Evolutionary conservation across 2,329 filamentous ascomycete species (phyloP), one percentile per base, ranked within the genome.

Genomic region (Sordariomycetes sp.): DNA sequence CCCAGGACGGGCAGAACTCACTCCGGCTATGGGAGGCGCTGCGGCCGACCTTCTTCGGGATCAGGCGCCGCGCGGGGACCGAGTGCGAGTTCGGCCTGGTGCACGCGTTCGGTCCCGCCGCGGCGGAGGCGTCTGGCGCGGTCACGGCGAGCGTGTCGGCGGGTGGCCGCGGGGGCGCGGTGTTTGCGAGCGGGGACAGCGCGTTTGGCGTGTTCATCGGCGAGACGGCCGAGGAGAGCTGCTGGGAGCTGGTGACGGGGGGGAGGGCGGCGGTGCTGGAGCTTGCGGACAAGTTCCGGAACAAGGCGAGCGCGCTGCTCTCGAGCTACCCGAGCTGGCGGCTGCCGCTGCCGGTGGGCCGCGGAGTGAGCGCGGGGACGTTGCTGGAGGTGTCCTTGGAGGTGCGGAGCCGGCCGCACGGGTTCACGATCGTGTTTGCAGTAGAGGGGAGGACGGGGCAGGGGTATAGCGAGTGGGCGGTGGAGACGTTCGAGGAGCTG

Each of bases 1-100:
- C n/a, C n/a, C n/a, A 54, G 10, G 48, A 53, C 7, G 35, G 7
- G 14, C 35, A 37, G 35, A 14, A 37, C 35, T 37, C 35, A 10
- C n/a, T 53, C 7, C 2, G 28, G 3, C 25, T 53, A 1, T 53
- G 56, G 56, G 34, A 28, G 24, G n/a, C 25, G 12, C 25, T 40
- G 22, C 18, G 35, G n/a, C 50, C 56, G 8, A 58, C 56, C 16
- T 53, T 53, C 43, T 58, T 58, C 28, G 50, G 50, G 4, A 53
- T 58, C 35, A 28, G 50, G 32, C 46, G 48, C 24, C 56, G 43
- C 20, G 28, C 48, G 12, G 1, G 48, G n/a, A 12, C 25, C 12
- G 55, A 43, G 18, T 34, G 37, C 18, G 55, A 18, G 16, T 52
- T 34, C 55, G 24, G 10, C 1, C 28, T 57, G 20, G 37, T 43